Conservation (phyloP, 176 grass and related monocot genomes). For the Aegilops tauschii region DNA sequence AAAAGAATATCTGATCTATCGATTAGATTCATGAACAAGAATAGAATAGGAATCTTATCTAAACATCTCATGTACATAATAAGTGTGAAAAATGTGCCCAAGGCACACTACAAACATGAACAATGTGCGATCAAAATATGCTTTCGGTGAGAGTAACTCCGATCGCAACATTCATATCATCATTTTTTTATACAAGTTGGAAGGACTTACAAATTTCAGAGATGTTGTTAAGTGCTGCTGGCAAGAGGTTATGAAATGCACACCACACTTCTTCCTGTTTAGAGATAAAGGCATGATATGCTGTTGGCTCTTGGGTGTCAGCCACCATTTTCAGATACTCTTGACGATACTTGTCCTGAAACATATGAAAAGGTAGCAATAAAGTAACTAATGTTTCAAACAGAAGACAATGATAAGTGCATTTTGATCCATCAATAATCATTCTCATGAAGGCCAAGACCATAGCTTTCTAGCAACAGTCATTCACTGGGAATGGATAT, state of each 20-base stretch:
- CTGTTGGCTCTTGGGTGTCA: slow-evolving; percentile 31
- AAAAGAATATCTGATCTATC: neutral
- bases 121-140: slow-evolving; percentile 13
- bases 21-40: neutral
- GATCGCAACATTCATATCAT: neutral
- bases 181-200: slow-evolving; percentile 16
- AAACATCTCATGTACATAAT: neutral
- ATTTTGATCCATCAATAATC: neutral
- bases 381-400: slow-evolving; percentile 7
- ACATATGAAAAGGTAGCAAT: slow-evolving; percentile 13
- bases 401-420: slow-evolving; percentile 1
- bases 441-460: neutral
- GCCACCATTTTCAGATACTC: slow-evolving; percentile 60
- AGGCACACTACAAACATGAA: slow-evolving; percentile 1
- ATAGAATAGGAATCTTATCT: neutral
- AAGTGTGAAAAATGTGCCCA: neutral
- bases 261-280: slow-evolving; percentile 91
- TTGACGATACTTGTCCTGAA: slow-evolving; percentile 69
- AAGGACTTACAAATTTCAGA: slow-evolving; percentile 87
- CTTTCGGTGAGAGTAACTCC: neutral
- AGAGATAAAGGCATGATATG: slow-evolving; percentile 34
- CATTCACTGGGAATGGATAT: slow-evolving; percentile 6
- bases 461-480: neutral
- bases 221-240: slow-evolving; percentile 62
- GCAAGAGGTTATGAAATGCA: slow-evolving; percentile 67